Evolutionary conservation across 257 asterid species (phyloP).

Genomic region (Solanum dulcamara): DNA sequence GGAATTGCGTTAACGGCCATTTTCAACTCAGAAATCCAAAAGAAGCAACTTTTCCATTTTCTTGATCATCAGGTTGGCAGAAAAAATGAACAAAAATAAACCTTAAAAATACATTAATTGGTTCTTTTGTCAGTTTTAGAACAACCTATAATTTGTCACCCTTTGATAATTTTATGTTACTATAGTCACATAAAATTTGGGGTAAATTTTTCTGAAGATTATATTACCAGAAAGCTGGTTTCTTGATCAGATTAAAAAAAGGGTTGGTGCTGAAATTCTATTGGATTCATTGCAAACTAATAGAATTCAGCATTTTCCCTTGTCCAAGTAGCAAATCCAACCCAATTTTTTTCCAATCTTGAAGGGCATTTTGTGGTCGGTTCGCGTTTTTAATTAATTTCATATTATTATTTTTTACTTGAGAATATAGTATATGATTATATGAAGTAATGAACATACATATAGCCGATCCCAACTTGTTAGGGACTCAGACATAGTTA

Average conservation of each 20-base stretch:
- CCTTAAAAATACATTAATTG: neutral
- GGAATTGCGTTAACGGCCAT: constrained; percentile 30
- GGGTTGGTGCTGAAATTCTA: constrained; percentile 24
- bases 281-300: constrained; percentile 20
- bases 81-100: neutral
- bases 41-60: constrained; percentile 5
- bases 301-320: constrained; percentile 26
- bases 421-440: neutral
- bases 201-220: neutral
- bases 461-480: neutral
- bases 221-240: neutral
- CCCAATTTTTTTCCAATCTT: neutral
- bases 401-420: neutral
- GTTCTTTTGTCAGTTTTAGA: neutral
- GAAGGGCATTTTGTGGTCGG: neutral
- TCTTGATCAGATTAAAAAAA: neutral
- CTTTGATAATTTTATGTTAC: neutral
- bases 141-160: neutral
- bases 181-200: neutral
- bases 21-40: constrained; percentile 1
- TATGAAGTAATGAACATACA: neutral
- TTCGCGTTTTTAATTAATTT: neutral
- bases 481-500: neutral
- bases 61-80: constrained; percentile 20
- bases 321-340: neutral